Evolutionary conservation across 1,284 basidiomycete genomes (phyloP), one percentile per base, ranked within the genome.

Genomic region (Malassezia slooffiae): DNA sequence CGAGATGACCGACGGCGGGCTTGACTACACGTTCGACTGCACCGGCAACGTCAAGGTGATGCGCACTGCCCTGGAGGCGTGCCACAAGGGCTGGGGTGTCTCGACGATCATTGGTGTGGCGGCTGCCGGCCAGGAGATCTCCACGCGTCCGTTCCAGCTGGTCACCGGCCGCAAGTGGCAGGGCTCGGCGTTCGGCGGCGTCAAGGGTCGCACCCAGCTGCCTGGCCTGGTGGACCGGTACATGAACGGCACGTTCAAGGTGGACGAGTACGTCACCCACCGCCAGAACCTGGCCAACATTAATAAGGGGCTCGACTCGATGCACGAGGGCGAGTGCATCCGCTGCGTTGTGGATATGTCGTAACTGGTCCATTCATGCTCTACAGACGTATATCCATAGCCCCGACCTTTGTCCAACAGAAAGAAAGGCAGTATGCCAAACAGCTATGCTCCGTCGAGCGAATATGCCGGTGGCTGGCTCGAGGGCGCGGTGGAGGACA

Each of bases 81-180:
- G 90, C 72, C 93, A 97, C 74, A 97, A 97, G 72, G 71, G 62
- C 21, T 67, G 64, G 64, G 91, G 93, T 67, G 82, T 95, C 30
- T 87, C 81, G 53, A 96, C 88, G 40, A 72, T 96, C 57, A 95
- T 96, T 54, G 93, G 73, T 38, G 72, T 73, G 19, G 72, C 72
- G 15, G 71, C 87, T 29, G 86, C 93, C n/a, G 93, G 93, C 5
- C 82, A 93, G 67, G 91, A 99, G 73, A 96, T 99, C 62, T 80
- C 86, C 9, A 97, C 93, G 36, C 78, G 93, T 52, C 91, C 91
- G 78, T 69, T 69, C 69, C 77, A 80, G 68, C 74, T 79, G 34
- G 78, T 88, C 22, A 97, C 93, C 40, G 93, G 93, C 46, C 81
- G 93, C 87, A 83, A 81, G 44, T 96, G 93, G 91, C 82, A 89